phyloP scores from a whole-genome alignment of 139 green algal genomes.

The Gonium pectorale region DNA sequence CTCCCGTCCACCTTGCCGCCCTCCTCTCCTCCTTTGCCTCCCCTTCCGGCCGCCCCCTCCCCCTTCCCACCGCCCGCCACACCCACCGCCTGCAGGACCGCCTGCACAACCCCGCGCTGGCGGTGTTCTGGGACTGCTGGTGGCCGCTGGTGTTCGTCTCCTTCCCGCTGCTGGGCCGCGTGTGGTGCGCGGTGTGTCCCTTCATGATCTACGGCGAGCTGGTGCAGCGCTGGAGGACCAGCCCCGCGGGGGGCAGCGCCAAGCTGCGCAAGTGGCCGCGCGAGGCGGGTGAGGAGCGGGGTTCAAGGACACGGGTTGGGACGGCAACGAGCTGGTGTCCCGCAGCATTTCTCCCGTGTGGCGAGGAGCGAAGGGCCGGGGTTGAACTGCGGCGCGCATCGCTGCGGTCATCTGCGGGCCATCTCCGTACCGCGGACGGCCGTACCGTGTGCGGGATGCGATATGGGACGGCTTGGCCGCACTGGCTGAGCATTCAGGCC shows the following conservation, averaged over 20 bases:
- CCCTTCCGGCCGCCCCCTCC: neutral
- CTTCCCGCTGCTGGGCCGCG: conserved; percentile 82
- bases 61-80: too few species aligned
- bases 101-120: conserved; percentile 79
- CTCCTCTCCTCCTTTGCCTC: neutral
- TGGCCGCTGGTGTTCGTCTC: conserved; percentile 85
- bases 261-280: conserved; percentile 81
- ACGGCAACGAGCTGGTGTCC: too few species aligned
- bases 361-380: too few species aligned
- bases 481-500: too few species aligned
- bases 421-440: too few species aligned
- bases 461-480: too few species aligned
- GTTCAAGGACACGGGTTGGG: too few species aligned
- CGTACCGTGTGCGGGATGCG: too few species aligned
- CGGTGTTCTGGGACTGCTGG: conserved; percentile 86
- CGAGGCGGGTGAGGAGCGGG: conserved; percentile 39
- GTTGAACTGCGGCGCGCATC: too few species aligned
- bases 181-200: conserved; percentile 88
- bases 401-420: too few species aligned
- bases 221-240: conserved; percentile 72
- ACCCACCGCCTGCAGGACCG: conserved; percentile 66
- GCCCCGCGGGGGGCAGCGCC: conserved; percentile 48
- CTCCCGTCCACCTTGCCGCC: too few species aligned
- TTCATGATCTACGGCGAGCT: conserved; percentile 92
- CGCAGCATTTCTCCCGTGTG: too few species aligned